Base-by-base conservation (phyloP, 768 basidiomycete genomes). In the Wakefieldia striispora region DNA sequence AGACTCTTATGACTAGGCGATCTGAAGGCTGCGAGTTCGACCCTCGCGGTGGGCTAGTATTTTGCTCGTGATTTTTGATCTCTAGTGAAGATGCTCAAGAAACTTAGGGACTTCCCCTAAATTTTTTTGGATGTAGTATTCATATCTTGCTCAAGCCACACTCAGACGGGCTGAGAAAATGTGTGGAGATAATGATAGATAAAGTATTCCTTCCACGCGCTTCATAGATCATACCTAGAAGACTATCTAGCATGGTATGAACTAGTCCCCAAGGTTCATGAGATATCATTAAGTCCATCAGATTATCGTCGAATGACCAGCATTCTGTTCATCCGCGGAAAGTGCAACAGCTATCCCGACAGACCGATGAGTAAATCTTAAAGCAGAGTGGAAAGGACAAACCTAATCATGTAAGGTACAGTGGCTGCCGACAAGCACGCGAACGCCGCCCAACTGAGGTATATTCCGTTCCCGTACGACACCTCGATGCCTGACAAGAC, bases 391-490 rank as follows among this genome's bases (percentile, higher is more conserved):
- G 24, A 46, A 39, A 49, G 7, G 7, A 64, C 82, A 39, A 53
- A 88, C 88, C 82, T 89, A 58, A 89, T 76, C 75, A 88, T 77
- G 62, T 90, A 91, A 13, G 90, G 90, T 36, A 87, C 63, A 43
- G 83, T 71, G 1, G 89, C 88, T 17, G 76, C 72, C 33, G 81
- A 65, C 33, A 91, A 72, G 62, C 79, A 79, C 23, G 75, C 85
- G 62, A 87, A 88, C 4, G 87, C 79, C 1, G 84, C 84, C 90
- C 90, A 92, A 9, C 80, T 71, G 39, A 91, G 68, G 66, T 75
- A 82, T 48, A 91, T 60, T 19, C 78, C 89, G 43, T 73, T 69
- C 13, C 87, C 89, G 12, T 73, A 71, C 1, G 83, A 75, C 8
- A 90, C 77, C 12, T 70, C 63, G 37, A 92, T 86, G 34, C 87